A percentile compares a stretch with the other conserved stretches of the same genome.
phyloP scores from a whole-genome alignment of 306 rosid species.

The Quercus rubra region DNA sequence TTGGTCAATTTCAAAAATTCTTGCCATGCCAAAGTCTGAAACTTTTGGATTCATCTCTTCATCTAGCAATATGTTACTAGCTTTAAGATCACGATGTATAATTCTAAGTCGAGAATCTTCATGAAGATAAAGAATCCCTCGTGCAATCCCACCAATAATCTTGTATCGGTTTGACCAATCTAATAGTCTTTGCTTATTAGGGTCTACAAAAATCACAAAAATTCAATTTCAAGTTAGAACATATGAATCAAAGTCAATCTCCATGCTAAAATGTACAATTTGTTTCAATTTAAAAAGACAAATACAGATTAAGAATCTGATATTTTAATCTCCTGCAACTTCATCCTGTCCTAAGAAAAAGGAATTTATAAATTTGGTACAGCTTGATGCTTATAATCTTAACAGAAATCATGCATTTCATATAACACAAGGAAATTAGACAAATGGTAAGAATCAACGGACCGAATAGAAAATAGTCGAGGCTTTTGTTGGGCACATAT shows the following conservation, averaged over 20 bases:
- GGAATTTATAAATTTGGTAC: too few species aligned
- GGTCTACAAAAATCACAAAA: neutral
- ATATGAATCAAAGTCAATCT: neutral
- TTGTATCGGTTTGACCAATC: slow-evolving; percentile 30
- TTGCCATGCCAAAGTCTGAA: slow-evolving; percentile 45
- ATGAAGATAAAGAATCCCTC: slow-evolving; percentile 34
- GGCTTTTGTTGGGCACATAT: neutral
- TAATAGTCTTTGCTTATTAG: slow-evolving; percentile 5
- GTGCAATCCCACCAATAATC: slow-evolving; percentile 29
- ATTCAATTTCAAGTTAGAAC: neutral
- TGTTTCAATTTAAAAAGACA: too few species aligned
- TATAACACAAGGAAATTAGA: neutral
- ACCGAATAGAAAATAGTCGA: neutral
- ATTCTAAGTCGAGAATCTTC: slow-evolving; percentile 40
- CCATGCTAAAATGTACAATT: neutral
- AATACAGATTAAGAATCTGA: too few species aligned
- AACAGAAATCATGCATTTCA: neutral
- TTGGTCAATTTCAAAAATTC: slow-evolving; percentile 23
- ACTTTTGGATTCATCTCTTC: slow-evolving; percentile 35
- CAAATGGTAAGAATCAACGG: neutral
- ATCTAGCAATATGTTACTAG: slow-evolving; percentile 36
- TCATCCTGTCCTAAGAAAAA: too few species aligned
- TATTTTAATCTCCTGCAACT: too few species aligned
- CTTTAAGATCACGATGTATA: slow-evolving; percentile 45
- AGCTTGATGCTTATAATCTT: too few species aligned